Conservation (phyloP, 164 flowering plant species). For the Vitis vinifera region DNA sequence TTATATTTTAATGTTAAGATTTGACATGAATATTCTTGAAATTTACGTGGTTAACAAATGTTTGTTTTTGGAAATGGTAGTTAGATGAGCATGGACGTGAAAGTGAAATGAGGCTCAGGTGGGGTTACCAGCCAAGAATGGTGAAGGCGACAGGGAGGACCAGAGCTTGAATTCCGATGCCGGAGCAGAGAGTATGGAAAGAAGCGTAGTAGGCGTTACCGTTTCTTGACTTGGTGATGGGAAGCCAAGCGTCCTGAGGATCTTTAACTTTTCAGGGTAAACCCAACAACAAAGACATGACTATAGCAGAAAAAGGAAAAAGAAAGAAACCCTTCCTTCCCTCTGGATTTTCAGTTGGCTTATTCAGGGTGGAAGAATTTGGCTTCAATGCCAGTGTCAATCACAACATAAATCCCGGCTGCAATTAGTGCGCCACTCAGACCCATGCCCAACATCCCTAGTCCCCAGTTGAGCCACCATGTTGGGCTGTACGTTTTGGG, state of each 20-base stretch:
- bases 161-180: slow-evolving; percentile 32
- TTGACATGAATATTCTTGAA: too few species aligned
- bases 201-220: slow-evolving; percentile 32
- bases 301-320: too few species aligned
- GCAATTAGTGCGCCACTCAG: slow-evolving; percentile 44
- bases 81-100: too few species aligned
- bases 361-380: slow-evolving; percentile 60
- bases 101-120: too few species aligned
- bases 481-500: slow-evolving; percentile 38
- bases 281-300: too few species aligned
- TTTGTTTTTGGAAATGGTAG: too few species aligned
- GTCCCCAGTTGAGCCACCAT: slow-evolving; percentile 62
- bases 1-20: too few species aligned
- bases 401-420: slow-evolving; percentile 49
- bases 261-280: too few species aligned
- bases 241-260: slow-evolving; percentile 34
- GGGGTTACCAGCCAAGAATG: slow-evolving; percentile 27
- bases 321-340: too few species aligned
- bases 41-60: too few species aligned
- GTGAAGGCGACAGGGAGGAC: slow-evolving; percentile 35
- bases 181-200: slow-evolving; percentile 28
- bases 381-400: slow-evolving; percentile 48
- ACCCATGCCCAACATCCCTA: slow-evolving; percentile 54
- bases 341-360: too few species aligned
- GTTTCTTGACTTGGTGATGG: slow-evolving; percentile 33